These are phyloP conservation scores for Thraustochytrium sp. DNA, from an alignment of 352 stramenopile genomes.

Conservation along the genomic window DNA sequence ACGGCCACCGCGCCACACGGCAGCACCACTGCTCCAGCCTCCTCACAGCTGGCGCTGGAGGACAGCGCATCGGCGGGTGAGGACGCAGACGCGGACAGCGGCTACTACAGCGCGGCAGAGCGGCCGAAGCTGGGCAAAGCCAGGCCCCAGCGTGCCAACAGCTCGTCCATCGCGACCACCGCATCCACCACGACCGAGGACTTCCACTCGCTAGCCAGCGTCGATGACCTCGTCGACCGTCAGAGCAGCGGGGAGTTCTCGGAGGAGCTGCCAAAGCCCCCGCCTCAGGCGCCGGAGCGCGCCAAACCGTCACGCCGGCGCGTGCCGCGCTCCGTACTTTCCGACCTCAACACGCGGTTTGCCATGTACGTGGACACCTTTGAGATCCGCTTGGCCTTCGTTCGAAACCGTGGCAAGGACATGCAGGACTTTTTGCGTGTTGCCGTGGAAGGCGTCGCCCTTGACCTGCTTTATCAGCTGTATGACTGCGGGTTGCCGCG, in stretches of 20 bases:
- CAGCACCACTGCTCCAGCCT: too few relatives aligned
- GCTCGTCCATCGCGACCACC: background rate
- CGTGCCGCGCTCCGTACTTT: background rate
- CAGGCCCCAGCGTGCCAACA: background rate
- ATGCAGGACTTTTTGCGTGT: background rate
- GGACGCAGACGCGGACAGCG: background rate
- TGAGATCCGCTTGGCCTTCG: background rate
- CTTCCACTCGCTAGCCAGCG: background rate
- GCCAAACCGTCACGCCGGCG: background rate
- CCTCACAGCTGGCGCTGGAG: too few relatives aligned
- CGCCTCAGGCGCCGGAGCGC: background rate
- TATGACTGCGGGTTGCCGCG: slow-evolving; percentile 20
- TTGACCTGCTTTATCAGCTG: background rate
- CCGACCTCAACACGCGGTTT: background rate
- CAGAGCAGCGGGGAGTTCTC: too few relatives aligned
- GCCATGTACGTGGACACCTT: background rate
- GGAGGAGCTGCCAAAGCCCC: background rate
- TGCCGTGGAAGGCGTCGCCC: background rate
- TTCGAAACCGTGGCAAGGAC: background rate
- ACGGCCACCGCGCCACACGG: too few relatives aligned
- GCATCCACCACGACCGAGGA: too few relatives aligned
- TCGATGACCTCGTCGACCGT: too few relatives aligned
- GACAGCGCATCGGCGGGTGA: too few relatives aligned
- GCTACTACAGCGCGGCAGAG: background rate
- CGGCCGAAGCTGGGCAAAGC: background rate